Base-by-base conservation (phyloP, 805 yeast genomes). In the Yarrowia osloensis region DNA sequence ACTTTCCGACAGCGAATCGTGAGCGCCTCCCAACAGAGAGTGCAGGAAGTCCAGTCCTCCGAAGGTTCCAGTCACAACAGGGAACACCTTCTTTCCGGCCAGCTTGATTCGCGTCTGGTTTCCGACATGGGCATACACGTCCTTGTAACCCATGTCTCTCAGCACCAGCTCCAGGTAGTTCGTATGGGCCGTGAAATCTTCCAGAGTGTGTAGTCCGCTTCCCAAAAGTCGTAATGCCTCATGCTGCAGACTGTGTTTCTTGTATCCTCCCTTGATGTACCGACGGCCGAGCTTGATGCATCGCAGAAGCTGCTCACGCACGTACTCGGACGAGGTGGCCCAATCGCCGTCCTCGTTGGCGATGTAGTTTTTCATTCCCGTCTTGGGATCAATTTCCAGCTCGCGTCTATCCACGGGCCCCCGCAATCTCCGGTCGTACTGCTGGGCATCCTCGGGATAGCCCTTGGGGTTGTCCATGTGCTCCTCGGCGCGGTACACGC, bases 281-380 rank as follows among this genome's bases (percentile, higher is more conserved):
- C 52, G 44, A 21, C 73, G 66, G 5, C 72, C 73, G 28, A 62
- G 67, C 19, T 71, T 66, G 49, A 71, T 71, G 21, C 68, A 65
- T n/a, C 50, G 22, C n/a, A 40, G 42, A 13, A 71, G 67, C 28
- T 73, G 63, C 19, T 57, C 61, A 6, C 73, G 70, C 39, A 71
- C 68, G 42, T 55, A 71, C 21, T 46, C 57, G 2, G 72, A 67
- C 6, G 71, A 69, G 8, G 73, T 71, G 17, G 67, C 57, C 74
- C 73, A 72, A 5, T 67, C 69, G 21, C 73, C 73, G 21, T 46
- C 44, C 29, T 72, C 74, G 50, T 71, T 71, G 55, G 72, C 70
- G 47, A 71, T 71, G 55, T 72, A 72, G 63, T 71, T 71, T 47
- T 71, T 71, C 73, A 71, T 71, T 22, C 74, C 73, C 24, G 74